Percentiles rank a stretch among this genome's conserved stretches.
These are phyloP conservation scores for Psidium guajava DNA, from an alignment of 345 rosid genomes.

Conservation along the genomic window DNA sequence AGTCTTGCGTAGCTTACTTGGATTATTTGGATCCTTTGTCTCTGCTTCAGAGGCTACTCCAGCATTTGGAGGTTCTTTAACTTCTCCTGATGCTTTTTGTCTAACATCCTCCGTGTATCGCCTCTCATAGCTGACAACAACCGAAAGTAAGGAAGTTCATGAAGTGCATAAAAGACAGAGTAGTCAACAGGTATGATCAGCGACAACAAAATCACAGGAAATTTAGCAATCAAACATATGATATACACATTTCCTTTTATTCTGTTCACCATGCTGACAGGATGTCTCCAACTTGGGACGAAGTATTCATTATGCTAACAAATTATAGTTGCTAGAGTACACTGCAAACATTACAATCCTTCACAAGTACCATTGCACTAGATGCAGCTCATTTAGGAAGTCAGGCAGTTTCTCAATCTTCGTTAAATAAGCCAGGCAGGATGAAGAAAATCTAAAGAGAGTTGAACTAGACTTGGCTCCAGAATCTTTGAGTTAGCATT, in stretches of 20 bases:
- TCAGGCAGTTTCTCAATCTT: background rate
- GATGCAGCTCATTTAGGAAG: background rate
- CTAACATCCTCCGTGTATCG: slow-evolving; percentile 25
- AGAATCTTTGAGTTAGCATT: background rate
- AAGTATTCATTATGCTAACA: background rate
- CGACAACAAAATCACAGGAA: background rate
- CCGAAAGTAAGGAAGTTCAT: background rate
- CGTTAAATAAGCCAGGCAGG: background rate
- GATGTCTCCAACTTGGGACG: background rate
- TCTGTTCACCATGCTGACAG: background rate
- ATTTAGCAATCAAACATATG: background rate
- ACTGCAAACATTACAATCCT: background rate
- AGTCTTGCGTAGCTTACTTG: slow-evolving; percentile 11
- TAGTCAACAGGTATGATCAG: background rate
- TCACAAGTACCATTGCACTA: background rate
- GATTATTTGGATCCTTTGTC: slow-evolving; percentile 4
- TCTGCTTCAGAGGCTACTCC: slow-evolving; percentile 13
- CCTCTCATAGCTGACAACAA: slow-evolving; percentile 37
- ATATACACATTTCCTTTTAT: background rate
- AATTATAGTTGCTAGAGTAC: background rate
- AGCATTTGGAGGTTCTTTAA: slow-evolving; percentile 8
- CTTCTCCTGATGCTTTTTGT: slow-evolving; percentile 16
- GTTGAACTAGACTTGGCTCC: background rate
- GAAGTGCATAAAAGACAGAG: background rate
- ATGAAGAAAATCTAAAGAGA: background rate